Base-by-base conservation (phyloP, 768 basidiomycete species). In the Neoboletus magnificus region DNA sequence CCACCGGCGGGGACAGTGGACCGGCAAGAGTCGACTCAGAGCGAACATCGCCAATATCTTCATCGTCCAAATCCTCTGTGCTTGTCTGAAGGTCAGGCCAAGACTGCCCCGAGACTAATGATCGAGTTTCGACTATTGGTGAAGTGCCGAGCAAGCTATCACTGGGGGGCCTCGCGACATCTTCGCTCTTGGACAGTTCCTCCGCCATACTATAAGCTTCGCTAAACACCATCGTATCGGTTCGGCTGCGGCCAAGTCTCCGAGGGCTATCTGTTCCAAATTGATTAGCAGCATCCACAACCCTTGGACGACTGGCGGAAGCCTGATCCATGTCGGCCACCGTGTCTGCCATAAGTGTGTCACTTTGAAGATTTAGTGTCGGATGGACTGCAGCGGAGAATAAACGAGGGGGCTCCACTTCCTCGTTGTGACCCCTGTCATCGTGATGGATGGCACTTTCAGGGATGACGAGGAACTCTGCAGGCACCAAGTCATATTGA, bases 381-480 rank as follows among this genome's bases (percentile, higher is more conserved):
- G 73, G 76, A 54, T 74, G 73, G 13, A 78, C 63, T 0, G 77
- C 69, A 20, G 76, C 78, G 0, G 70, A 76, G 36, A 76, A 71
- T 35, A 79, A 53, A 40, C 76, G 67, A 33, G 77, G 73, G 15
- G 72, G 72, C 42, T 74, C 74, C 4, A 76, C 74, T 35, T 74
- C 70, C 37, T 71, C 67, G 29, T 66, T 48, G 13, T 45, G 64
- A 32, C 3, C 35, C 43, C 56, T 66, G 52, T 62, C 66, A 43
- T 68, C 75, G 27, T 71, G 68, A 3, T 70, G 56, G 1, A 67
- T 64, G 20, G 73, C 67, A 29, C 70, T 69, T 16, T 81, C 73
- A 0, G 89, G 90, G 45, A 91, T 91, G 66, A 92, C 87, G 42
- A 95, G 79, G 69, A 95, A 91, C 53, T 92, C 91, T 23, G 79